phyloP scores from a whole-genome alignment of 345 rosid species.

The Gossypioides kirkii region DNA sequence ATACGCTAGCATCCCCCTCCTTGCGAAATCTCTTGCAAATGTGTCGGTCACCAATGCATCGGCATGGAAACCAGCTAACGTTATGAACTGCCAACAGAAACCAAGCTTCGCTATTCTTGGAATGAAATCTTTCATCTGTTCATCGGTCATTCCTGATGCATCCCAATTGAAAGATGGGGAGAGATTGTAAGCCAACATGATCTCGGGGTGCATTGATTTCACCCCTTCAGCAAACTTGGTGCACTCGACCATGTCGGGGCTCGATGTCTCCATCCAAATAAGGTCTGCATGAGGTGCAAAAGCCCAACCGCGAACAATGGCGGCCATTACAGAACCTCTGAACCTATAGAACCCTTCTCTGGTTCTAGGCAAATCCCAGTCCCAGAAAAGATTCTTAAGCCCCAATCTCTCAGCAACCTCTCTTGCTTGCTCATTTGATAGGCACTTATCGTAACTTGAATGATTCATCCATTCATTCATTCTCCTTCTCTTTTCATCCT shows the following conservation, averaged over 20 bases:
- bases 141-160: constrained; percentile 82
- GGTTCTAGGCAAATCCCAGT: constrained; percentile 93
- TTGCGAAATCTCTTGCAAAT: constrained; percentile 70
- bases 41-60: constrained; percentile 84
- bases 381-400: constrained; percentile 81
- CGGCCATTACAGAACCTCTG: constrained; percentile 78
- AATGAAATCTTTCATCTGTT: constrained; percentile 81
- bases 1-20: constrained; percentile 89
- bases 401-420: constrained; percentile 73
- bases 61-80: constrained; percentile 89
- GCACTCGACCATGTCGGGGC: constrained; percentile 78
- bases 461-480: constrained; percentile 65
- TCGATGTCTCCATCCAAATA: constrained; percentile 92
- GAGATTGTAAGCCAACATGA: constrained; percentile 88
- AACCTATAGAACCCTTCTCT: constrained; percentile 95
- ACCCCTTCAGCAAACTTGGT: constrained; percentile 71
- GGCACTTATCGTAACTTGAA: constrained; percentile 62
- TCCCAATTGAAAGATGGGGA: constrained; percentile 98
- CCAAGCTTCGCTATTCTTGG: constrained; percentile 79
- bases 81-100: constrained; percentile 94
- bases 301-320: constrained; percentile 82
- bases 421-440: constrained; percentile 62
- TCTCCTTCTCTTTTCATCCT: constrained; percentile 54
- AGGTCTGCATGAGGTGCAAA: constrained; percentile 79
- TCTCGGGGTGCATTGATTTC: constrained; percentile 57